phyloP scores from a whole-genome alignment of 1,284 basidiomycete genomes.

The Porodaedalea pini region DNA sequence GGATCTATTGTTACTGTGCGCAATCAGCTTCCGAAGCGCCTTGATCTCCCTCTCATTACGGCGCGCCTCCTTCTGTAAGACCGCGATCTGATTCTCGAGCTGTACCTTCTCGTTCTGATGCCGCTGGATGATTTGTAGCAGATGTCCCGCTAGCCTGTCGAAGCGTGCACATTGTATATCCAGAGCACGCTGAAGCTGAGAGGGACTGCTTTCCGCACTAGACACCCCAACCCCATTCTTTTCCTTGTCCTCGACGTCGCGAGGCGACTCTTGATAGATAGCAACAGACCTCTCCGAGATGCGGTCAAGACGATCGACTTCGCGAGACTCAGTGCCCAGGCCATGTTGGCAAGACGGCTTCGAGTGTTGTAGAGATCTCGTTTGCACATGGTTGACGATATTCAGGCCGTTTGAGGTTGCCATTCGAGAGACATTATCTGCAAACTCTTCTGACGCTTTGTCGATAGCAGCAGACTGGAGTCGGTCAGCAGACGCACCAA shows the following conservation, averaged over 20 bases:
- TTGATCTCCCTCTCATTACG: slow-evolving; percentile 46
- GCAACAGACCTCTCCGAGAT: slow-evolving; percentile 18
- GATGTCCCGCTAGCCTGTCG: slow-evolving; percentile 17
- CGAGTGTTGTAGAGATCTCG: background rate
- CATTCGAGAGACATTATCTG: background rate
- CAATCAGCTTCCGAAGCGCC: slow-evolving; percentile 45
- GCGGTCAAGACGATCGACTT: slow-evolving; percentile 14
- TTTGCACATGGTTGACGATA: background rate
- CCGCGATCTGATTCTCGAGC: slow-evolving; percentile 38
- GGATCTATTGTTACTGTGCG: background rate
- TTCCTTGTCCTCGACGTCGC: background rate
- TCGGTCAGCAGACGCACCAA: background rate
- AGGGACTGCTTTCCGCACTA: background rate
- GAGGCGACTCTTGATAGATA: slow-evolving; percentile 1
- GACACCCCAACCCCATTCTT: background rate
- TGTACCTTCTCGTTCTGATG: slow-evolving; percentile 42
- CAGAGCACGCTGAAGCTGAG: slow-evolving; percentile 11
- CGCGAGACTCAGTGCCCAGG: background rate
- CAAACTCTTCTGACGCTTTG: background rate
- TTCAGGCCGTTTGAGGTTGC: background rate
- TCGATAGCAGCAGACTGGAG: background rate
- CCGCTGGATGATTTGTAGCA: slow-evolving; percentile 19
- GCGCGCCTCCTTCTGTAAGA: slow-evolving; percentile 39
- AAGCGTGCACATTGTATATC: slow-evolving; percentile 19
- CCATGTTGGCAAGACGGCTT: slow-evolving; percentile 2